Base-by-base conservation (phyloP, 345 rosid species). In the Populus tremula region DNA sequence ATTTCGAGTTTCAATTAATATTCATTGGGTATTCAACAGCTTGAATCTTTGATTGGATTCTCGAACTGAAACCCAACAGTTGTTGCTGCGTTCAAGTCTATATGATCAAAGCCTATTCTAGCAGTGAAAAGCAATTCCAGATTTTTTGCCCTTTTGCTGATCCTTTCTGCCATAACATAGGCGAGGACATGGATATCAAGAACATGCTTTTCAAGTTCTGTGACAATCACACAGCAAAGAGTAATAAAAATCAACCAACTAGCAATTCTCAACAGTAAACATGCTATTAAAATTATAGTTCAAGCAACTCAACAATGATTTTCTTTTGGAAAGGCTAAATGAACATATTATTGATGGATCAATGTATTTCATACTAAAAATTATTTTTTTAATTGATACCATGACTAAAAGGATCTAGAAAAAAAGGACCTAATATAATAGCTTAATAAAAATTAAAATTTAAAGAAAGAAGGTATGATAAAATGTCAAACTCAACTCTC, bases 71-170 rank as follows among this genome's bases (percentile, higher is more conserved):
- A 74, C 41, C 98, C 98, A 59, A 94, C 94, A 53, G 88, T 90
- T 39, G 94, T 93, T 13, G 96, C 98, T 1, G 99, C 99, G 61
- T 90, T 79, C 59, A 95, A 85, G 77, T 95, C 97, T 12, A 93
- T 86, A 80, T 93, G 97, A 56, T 95, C 99, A 8, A 97, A 93
- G 47, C 96, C 94, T 47, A 93, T 90, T 73, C 99, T 98, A 72
- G 97, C 97, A 6, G 96, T 92, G 79, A 95, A 96, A 72, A 92
- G 96, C 76, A 95, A 87, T 81, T 91, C 87, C 80, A 91, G 62
- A 83, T 95, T 93, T 83, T 95, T 93, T 70, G 92, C 98, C 81
- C 83, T 92, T 86, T 93, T 91, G 25, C 25, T 25, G 70, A 95
- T 95, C 88, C 97, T 90, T 76, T 95, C 98, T 2, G 92, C 94